Conservation (phyloP, 2,329 filamentous ascomycete genomes). For the Alternaria conjuncta region DNA sequence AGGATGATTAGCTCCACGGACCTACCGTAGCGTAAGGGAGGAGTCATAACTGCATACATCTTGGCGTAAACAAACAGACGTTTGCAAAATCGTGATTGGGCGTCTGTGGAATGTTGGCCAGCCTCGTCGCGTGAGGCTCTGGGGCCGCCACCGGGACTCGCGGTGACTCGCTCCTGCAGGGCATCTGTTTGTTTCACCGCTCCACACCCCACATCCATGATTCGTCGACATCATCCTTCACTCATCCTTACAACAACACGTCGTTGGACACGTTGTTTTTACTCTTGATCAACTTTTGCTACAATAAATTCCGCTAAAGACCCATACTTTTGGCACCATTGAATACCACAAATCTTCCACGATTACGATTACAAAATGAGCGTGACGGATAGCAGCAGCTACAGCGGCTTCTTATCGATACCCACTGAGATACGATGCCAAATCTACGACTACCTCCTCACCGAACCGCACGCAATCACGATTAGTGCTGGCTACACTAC, state of each 20-base stretch:
- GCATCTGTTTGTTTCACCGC: conserved; percentile 21
- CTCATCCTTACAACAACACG: conserved; percentile 11
- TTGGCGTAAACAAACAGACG: conserved; percentile 14
- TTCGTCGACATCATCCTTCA: conserved; percentile 11
- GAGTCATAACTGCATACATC: conserved; percentile 2
- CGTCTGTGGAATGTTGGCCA: conserved; percentile 1
- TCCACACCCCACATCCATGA: conserved; percentile 15
- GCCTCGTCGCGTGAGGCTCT: conserved; percentile 21
- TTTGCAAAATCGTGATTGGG: conserved; percentile 14
- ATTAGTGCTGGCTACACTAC: conserved; percentile 48
- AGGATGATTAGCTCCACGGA: conserved; percentile 33
- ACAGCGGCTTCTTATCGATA: conserved; percentile 32
- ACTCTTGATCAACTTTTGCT: background rate
- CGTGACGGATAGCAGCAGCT: background rate
- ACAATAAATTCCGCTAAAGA: conserved; percentile 4
- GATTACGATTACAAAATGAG: background rate
- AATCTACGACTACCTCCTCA: conserved; percentile 51
- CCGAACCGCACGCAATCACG: conserved; percentile 46
- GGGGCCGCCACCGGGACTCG: conserved; percentile 18
- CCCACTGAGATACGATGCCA: conserved; percentile 52
- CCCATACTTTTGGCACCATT: background rate
- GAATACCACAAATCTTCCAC: background rate
- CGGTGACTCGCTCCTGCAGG: conserved; percentile 21
- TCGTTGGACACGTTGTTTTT: background rate
- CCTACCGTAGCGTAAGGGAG: background rate